Evolutionary conservation across 805 yeast genomes (phyloP), one percentile per base, ranked within the genome.

Genomic region (Kluyveromyces dobzhanskii): DNA sequence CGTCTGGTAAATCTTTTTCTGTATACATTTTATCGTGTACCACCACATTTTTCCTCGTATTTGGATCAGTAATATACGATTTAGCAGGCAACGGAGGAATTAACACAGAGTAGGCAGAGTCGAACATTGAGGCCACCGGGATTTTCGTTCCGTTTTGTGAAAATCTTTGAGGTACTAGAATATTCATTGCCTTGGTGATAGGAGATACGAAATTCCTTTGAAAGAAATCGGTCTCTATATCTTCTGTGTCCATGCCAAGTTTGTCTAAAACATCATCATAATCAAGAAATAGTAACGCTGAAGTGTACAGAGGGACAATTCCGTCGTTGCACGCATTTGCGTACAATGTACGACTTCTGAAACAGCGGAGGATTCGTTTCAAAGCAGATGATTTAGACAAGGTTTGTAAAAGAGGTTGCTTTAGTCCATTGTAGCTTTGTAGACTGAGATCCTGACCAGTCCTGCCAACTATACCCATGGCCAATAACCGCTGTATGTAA

Each of bases 311-410:
- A 0, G 94, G 92, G 0, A 84, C 94, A 26, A 84, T 80, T 2
- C 92, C 94, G 60, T 84, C 94, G 54, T 84, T 79, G 4, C 78
- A 59, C 0, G 79, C 78, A 56, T 84, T 84, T 1, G 90, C 87
- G 56, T 84, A 84, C 1, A 81, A 59, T 0, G 90, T 82, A 50
- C 94, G 65, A 39, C 82, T 67, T 37, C 60, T 65, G 54, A 84
- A 84, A 44, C 56, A 61, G 42, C 70, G 69, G 38, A 84, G 59
- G 0, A 80, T 64, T 32, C 59, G 64, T 51, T 80, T 78, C 3
- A 49, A 47, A 0, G 86, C 76, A 1, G 85, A 80, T 2, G 82
- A 85, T 0, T 80, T 69, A 0, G 94, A 85, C 12, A 84, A 59
- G 17, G 79, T 51, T 35, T 74, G 66, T 14, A 84, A 59, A 26